These are phyloP conservation scores for Magnolia changhungtana DNA, from an alignment of 164 flowering plant species.

Conservation along the genomic window DNA sequence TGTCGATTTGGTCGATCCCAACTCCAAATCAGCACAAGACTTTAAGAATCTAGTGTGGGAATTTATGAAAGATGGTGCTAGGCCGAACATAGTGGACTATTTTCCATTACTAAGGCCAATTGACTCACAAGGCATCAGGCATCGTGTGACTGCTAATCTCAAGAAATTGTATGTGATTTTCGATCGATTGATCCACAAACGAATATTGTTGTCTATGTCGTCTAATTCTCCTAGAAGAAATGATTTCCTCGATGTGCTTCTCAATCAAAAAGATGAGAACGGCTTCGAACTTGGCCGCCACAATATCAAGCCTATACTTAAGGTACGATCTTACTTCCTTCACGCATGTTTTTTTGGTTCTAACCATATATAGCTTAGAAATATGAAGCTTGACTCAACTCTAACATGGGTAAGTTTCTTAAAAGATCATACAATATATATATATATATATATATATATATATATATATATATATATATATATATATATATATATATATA, in stretches of 20 bases:
- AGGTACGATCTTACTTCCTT: neutral
- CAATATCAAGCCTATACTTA: neutral
- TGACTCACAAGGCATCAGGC: constrained; percentile 13
- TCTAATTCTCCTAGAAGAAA: neutral
- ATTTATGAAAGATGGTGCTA: constrained; percentile 11
- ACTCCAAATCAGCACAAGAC: constrained; percentile 12
- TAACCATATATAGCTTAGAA: too few species aligned
- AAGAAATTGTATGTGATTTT: neutral
- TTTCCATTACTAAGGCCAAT: constrained; percentile 9
- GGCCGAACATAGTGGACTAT: constrained; percentile 14
- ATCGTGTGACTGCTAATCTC: neutral
- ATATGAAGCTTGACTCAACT: too few species aligned
- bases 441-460: too few species aligned
- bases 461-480: too few species aligned
- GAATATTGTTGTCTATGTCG: neutral
- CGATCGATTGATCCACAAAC: constrained; percentile 7
- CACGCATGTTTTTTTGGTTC: too few species aligned
- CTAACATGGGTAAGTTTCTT: too few species aligned
- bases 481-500: too few species aligned
- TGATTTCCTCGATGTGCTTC: constrained; percentile 11
- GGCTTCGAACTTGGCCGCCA: neutral
- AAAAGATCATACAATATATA: too few species aligned
- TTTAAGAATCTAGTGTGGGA: constrained; percentile 12
- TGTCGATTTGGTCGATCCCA: constrained; percentile 9
- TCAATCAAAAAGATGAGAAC: neutral